These are phyloP conservation scores for Taiozyma onychis DNA, from an alignment of 1,139 yeast species.

Conservation along the genomic window DNA sequence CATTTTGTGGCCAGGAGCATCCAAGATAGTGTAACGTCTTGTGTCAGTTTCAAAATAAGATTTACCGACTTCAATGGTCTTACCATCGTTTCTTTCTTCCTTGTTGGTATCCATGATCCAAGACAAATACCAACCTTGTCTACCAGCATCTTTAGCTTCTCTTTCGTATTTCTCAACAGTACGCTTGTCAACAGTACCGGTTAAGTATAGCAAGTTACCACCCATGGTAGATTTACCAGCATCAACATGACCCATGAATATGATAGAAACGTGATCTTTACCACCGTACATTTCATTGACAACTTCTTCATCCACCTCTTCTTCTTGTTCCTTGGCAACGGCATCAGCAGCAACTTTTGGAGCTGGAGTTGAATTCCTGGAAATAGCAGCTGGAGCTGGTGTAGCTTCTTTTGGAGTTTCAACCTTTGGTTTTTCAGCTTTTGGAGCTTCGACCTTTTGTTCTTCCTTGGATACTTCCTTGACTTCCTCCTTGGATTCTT, in stretches of 20 bases:
- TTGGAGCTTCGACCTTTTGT: constrained; percentile 17
- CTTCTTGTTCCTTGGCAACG: constrained; percentile 70
- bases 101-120: constrained; percentile 99
- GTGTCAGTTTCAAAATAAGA: constrained; percentile 96
- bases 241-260: constrained; percentile 99
- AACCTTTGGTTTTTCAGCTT: constrained; percentile 10
- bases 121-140: constrained; percentile 98
- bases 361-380: constrained; percentile 13
- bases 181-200: constrained; percentile 98
- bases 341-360: constrained; percentile 31
- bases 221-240: constrained; percentile 99
- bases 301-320: constrained; percentile 79
- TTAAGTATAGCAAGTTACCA: constrained; percentile 86
- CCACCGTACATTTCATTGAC: constrained; percentile 93
- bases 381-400: constrained; percentile 3
- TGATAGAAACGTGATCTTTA: constrained; percentile 92
- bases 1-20: constrained; percentile 99
- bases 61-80: constrained; percentile 97
- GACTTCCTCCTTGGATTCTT: constrained; percentile 20
- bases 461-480: constrained; percentile 18
- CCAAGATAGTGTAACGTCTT: constrained; percentile 95
- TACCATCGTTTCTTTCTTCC: constrained; percentile 98
- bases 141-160: constrained; percentile 98
- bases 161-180: constrained; percentile 98
- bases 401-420: constrained; percentile 6